Evolutionary conservation across 768 basidiomycete genomes (phyloP).

Genomic region (Lactifluus hygrophoroides): DNA sequence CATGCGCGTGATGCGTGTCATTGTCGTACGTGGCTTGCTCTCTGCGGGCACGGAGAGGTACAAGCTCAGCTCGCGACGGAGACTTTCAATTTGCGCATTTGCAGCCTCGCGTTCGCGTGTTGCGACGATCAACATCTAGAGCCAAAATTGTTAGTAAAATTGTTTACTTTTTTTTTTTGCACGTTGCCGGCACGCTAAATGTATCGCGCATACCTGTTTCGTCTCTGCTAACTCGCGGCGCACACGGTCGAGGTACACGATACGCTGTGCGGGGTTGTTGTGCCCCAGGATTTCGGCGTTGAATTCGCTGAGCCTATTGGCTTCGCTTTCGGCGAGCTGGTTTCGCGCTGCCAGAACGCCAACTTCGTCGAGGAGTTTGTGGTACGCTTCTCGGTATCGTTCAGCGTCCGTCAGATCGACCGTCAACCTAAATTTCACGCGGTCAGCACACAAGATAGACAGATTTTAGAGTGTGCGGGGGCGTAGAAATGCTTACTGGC

Average conservation of each 20-base stretch:
- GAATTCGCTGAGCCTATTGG: conserved; percentile 62
- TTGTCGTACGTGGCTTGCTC: conserved; percentile 26
- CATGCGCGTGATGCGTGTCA: conserved; percentile 28
- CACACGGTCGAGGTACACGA: conserved; percentile 80
- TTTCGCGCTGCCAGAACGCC: conserved; percentile 58
- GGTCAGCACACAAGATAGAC: not conserved
- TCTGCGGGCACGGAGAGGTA: conserved; percentile 30
- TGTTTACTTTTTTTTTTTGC: too few species aligned
- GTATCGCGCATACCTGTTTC: conserved; percentile 56
- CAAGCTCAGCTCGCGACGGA: conserved; percentile 28
- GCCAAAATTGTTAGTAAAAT: not conserved
- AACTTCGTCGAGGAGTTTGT: conserved; percentile 53
- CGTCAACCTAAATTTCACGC: conserved; percentile 29
- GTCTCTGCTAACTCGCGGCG: conserved; percentile 70
- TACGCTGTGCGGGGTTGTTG: conserved; percentile 75
- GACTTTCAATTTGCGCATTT: conserved; percentile 25
- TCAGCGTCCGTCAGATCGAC: conserved; percentile 51
- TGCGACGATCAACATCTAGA: conserved; percentile 26
- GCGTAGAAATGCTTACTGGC: conserved; percentile 40
- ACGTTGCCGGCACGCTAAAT: not conserved
- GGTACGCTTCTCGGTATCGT: conserved; percentile 65
- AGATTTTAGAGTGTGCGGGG: not conserved
- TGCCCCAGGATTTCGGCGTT: conserved; percentile 85
- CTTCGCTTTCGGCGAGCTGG: conserved; percentile 73
- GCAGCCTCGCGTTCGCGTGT: conserved; percentile 29